Conservation (phyloP, 345 rosid species). For the sweet orange (Citrus sinensis) region DNA sequence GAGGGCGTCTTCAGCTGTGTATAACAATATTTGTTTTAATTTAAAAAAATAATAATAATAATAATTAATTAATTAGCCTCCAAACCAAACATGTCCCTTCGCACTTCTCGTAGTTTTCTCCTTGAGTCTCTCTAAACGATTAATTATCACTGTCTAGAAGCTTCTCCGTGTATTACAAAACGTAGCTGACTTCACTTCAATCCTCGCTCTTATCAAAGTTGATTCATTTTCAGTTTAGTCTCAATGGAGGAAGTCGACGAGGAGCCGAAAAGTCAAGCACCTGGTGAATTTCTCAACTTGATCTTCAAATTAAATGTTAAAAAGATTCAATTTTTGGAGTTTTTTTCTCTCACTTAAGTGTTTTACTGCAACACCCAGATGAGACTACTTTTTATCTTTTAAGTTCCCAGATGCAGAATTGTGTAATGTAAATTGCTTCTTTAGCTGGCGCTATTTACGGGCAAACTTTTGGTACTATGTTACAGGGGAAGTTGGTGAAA, state of each 20-base stretch:
- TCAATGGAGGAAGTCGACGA: constrained; percentile 51
- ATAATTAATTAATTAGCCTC: not conserved
- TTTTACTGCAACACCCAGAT: not conserved
- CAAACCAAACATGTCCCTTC: not conserved
- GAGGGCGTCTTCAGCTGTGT: not conserved
- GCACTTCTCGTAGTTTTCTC: not conserved
- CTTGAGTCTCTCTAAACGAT: not conserved
- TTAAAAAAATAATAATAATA: not conserved
- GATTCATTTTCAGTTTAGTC: not conserved
- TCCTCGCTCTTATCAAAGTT: not conserved
- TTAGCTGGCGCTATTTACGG: not conserved
- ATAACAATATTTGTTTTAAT: not conserved
- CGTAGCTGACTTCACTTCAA: not conserved
- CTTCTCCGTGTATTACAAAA: constrained; percentile 25
- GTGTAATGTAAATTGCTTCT: not conserved
- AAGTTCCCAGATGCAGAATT: not conserved
- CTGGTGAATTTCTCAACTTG: constrained; percentile 25
- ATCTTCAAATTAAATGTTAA: not conserved
- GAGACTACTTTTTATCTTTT: not conserved
- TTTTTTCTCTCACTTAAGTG: not conserved
- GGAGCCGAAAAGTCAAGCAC: constrained; percentile 35
- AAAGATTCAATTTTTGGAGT: not conserved
- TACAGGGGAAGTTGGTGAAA: constrained; percentile 44
- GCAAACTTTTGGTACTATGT: not conserved
- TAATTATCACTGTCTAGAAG: constrained; percentile 20